Evolutionary conservation across 768 basidiomycete species (phyloP).

Genomic region (Termitomyces sp.): DNA sequence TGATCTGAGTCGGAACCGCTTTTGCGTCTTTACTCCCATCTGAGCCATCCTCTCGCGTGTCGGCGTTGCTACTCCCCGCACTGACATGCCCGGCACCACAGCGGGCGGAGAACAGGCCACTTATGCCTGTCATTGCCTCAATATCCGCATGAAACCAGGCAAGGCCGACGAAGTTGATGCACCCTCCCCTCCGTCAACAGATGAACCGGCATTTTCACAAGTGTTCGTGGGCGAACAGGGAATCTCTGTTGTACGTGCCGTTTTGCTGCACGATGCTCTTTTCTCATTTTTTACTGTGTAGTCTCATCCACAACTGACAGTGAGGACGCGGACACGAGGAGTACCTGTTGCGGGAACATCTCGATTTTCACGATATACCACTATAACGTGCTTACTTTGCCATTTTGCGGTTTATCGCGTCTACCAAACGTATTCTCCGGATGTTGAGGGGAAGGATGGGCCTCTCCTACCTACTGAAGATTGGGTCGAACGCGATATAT

Average conservation of each 20-base stretch:
- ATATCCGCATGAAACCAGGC: constrained; percentile 49
- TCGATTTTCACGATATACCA: constrained; percentile 53
- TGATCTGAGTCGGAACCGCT: constrained; percentile 35
- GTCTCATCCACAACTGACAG: constrained; percentile 67
- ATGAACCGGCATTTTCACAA: constrained; percentile 40
- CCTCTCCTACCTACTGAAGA: constrained; percentile 67
- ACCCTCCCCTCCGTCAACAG: constrained; percentile 26
- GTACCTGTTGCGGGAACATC: constrained; percentile 36
- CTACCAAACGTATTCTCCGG: constrained; percentile 48
- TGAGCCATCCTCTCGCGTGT: constrained; percentile 6
- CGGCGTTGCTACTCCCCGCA: constrained; percentile 3
- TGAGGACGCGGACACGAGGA: constrained; percentile 51
- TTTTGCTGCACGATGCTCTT: constrained; percentile 2
- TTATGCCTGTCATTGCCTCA: constrained; percentile 69
- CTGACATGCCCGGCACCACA: constrained; percentile 26
- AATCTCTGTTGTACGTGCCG: constrained; percentile 51
- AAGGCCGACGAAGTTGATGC: constrained; percentile 26
- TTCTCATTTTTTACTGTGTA: constrained; percentile 22
- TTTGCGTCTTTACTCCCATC: constrained; percentile 16
- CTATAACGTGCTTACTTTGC: constrained; percentile 68
- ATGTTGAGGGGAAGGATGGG: constrained; percentile 56
- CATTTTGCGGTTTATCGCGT: constrained; percentile 64
- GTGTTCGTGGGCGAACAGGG: constrained; percentile 66
- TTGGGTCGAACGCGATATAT: constrained; percentile 69
- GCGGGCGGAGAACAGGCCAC: constrained; percentile 14